Base-by-base conservation (phyloP, 768 basidiomycete genomes). In the Fomitopsis serialis region DNA sequence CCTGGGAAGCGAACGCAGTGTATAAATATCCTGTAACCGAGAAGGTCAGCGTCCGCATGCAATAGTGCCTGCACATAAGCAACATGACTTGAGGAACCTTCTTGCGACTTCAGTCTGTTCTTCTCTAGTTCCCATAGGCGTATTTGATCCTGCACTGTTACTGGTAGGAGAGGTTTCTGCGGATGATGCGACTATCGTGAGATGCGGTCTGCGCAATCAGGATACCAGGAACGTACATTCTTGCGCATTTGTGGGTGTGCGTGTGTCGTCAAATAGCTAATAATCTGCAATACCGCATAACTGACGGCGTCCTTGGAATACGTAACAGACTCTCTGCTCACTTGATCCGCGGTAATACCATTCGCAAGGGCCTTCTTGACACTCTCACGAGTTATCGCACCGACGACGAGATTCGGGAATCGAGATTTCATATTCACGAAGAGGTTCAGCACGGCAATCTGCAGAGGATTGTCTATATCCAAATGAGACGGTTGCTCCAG, bases 241-340 rank as follows among this genome's bases (percentile, higher is more conserved):
- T 87, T 92, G 66, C 89, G 83, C 97, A 99, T 98, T 71, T 98
- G 96, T 24, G 94, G 91, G 69, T 98, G 97, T 1, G 96, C 97
- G 71, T 98, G 94, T 43, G 89, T 87, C 23, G 86, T 82, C 40
- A 99, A 78, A 70, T 98, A 98, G 66, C 87, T 88, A 67, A 99
- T 95, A 67, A 98, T 97, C 93, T 98, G 13, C 3, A 46, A 24
- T 27, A 19, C 29, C 48, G 32, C 17, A 19, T 22, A 42, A 36
- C 19, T n/a, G 50, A n/a, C 19, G 34, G 4, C 15, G 29, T 17
- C 17, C 19, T 56, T n/a, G 44, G 63, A 56, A 55, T 56, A 55
- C 50, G 60, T 54, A 62, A 25, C 29, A 42, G 48, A 57, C 54
- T 45, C n/a, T n/a, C 61, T 32, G 51, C 76, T 49, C 63, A 92